Evolutionary conservation across 352 stramenopile genomes (phyloP).

Genomic region (Globisporangium polare): DNA sequence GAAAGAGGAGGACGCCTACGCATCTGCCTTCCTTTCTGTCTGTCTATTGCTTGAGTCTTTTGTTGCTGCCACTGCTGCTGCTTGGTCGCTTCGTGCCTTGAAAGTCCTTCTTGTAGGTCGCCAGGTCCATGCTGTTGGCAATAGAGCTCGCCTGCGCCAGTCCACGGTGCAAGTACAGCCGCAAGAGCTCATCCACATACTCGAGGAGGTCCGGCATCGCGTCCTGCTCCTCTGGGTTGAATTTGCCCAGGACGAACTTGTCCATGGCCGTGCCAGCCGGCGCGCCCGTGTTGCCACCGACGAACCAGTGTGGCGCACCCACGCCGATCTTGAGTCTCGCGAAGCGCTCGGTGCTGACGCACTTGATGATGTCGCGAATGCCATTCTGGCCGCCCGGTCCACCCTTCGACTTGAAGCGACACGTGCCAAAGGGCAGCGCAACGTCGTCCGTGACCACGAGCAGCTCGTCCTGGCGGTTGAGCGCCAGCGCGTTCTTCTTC

Average conservation of each 20-base stretch:
- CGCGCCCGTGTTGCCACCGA: conserved; percentile 52
- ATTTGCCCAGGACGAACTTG: conserved; percentile 76
- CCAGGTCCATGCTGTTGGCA: conserved; percentile 78
- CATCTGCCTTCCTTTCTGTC: not conserved
- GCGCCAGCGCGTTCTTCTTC: conserved; percentile 75
- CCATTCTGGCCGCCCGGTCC: conserved; percentile 79
- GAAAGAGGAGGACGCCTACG: not conserved
- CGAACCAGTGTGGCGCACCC: conserved; percentile 77
- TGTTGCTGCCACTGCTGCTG: conserved; percentile 20
- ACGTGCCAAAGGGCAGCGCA: conserved; percentile 74
- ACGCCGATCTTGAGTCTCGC: conserved; percentile 80
- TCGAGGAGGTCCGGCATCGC: conserved; percentile 49
- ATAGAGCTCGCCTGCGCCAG: conserved; percentile 63
- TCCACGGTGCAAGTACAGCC: conserved; percentile 76
- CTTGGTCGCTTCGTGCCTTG: conserved; percentile 6
- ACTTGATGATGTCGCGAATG: conserved; percentile 84
- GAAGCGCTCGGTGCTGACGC: conserved; percentile 73
- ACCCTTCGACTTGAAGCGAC: conserved; percentile 77
- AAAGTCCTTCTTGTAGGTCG: conserved; percentile 42
- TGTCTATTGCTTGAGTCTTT: conserved; percentile 2
- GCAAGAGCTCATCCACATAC: conserved; percentile 75
- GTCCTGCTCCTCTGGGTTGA: conserved; percentile 80
- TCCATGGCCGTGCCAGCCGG: conserved; percentile 78
- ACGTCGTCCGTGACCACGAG: conserved; percentile 83
- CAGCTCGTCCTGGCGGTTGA: conserved; percentile 83